Conservation (phyloP, 257 asterid genomes). For the Ocimum tenuiflorum region DNA sequence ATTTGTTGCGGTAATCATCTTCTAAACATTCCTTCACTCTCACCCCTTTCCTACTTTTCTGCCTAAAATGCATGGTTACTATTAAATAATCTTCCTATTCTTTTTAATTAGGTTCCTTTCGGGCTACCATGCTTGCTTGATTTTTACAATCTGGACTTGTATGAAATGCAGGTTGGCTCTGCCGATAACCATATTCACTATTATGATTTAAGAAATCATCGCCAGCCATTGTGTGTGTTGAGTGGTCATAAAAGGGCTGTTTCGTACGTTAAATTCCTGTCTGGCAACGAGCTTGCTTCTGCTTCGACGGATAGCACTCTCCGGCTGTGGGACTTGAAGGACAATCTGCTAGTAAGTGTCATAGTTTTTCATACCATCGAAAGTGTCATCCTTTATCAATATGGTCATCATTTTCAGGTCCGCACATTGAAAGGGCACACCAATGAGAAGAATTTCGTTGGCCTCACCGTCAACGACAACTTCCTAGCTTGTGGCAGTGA, state of each 20-base stretch:
- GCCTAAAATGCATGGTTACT: neutral
- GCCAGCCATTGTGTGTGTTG: conserved; percentile 59
- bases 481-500: conserved; percentile 85
- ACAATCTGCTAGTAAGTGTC: conserved; percentile 53
- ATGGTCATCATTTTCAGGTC: conserved; percentile 43
- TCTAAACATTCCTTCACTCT: neutral
- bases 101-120: neutral
- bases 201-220: conserved; percentile 60
- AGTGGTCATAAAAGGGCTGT: conserved; percentile 72
- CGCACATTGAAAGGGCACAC: conserved; percentile 71
- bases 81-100: neutral
- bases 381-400: neutral
- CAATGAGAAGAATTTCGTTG: conserved; percentile 80
- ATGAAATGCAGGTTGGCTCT: conserved; percentile 62
- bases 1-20: conserved; percentile 45
- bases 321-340: conserved; percentile 72
- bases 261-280: conserved; percentile 70
- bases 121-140: too few relatives aligned
- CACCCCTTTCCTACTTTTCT: neutral
- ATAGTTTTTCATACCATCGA: neutral
- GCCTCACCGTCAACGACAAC: conserved; percentile 57
- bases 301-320: conserved; percentile 82
- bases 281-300: conserved; percentile 69
- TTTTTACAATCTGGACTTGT: neutral
- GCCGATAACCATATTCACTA: conserved; percentile 77